These are phyloP conservation scores for Lepidopterella palustris DNA, from an alignment of 495 filamentous ascomycete species.

Conservation along the genomic window DNA sequence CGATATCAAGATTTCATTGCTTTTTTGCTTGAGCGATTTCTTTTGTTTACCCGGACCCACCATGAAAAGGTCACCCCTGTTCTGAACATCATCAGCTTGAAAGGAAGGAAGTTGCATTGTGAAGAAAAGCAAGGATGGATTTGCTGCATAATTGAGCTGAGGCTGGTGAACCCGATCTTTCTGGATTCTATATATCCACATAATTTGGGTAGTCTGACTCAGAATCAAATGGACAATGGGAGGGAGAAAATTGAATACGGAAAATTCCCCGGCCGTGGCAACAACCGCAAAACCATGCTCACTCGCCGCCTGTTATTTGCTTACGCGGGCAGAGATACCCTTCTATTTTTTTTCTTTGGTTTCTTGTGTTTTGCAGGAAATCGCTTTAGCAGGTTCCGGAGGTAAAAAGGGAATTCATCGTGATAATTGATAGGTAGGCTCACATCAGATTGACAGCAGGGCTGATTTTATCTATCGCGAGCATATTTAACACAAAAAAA, in stretches of 20 bases:
- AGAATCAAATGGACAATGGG: background rate
- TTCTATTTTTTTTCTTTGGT: slow-evolving; percentile 21
- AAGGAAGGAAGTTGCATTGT: slow-evolving; percentile 3
- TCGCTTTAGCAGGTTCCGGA: slow-evolving; percentile 9
- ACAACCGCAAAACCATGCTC: slow-evolving; percentile 17
- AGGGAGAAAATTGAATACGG: slow-evolving; percentile 19
- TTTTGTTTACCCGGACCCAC: slow-evolving; percentile 20
- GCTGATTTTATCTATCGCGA: slow-evolving; percentile 23
- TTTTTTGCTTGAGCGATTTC: slow-evolving; percentile 23
- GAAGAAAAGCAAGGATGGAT: slow-evolving; percentile 16
- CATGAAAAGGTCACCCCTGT: slow-evolving; percentile 9
- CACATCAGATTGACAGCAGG: slow-evolving; percentile 25
- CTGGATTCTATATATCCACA: slow-evolving; percentile 22
- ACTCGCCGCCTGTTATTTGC: slow-evolving; percentile 24
- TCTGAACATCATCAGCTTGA: slow-evolving; percentile 1
- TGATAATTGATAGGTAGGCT: slow-evolving; percentile 5
- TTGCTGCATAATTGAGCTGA: slow-evolving; percentile 4
- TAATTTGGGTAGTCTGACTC: slow-evolving; percentile 22
- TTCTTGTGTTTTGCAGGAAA: slow-evolving; percentile 3
- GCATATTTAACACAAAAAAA: slow-evolving; percentile 27
- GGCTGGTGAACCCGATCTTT: slow-evolving; percentile 10
- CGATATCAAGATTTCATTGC: slow-evolving; percentile 22
- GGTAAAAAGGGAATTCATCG: slow-evolving; percentile 3
- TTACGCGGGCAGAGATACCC: slow-evolving; percentile 27
- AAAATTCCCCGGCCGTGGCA: slow-evolving; percentile 2